phyloP scores from a whole-genome alignment of 1,284 basidiomycete species.

The Naganishia cerealis region DNA sequence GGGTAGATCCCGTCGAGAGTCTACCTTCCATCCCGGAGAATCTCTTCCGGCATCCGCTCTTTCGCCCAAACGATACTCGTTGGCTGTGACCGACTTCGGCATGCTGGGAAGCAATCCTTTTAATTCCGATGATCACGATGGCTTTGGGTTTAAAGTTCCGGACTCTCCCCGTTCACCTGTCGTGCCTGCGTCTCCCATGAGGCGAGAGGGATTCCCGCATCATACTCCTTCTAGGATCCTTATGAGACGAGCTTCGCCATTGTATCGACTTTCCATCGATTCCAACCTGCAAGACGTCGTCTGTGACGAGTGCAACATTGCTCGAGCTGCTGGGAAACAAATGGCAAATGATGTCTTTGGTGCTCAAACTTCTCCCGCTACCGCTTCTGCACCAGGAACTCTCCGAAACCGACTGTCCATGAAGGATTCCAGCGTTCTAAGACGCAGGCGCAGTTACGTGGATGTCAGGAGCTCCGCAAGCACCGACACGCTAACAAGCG shows the following conservation, averaged over 20 bases:
- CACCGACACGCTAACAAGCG: constrained; percentile 13
- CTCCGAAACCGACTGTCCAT: constrained; percentile 36
- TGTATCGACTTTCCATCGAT: constrained; percentile 61
- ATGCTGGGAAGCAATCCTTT: constrained; percentile 7
- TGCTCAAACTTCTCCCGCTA: constrained; percentile 28
- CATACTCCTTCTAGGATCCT: constrained; percentile 60
- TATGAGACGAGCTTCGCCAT: constrained; percentile 67
- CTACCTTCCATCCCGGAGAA: constrained; percentile 30
- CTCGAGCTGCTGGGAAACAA: constrained; percentile 48
- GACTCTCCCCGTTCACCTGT: constrained; percentile 32
- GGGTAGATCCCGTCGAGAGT: constrained; percentile 33
- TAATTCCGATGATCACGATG: constrained; percentile 29
- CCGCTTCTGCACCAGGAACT: constrained; percentile 11
- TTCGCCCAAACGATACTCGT: constrained; percentile 42
- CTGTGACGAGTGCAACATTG: constrained; percentile 51
- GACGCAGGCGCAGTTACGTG: constrained; percentile 42
- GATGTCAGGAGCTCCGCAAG: constrained; percentile 20
- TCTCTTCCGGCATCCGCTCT: constrained; percentile 24
- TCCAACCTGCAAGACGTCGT: constrained; percentile 53
- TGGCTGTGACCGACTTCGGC: constrained; percentile 32
- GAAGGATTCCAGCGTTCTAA: constrained; percentile 42
- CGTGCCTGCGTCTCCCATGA: constrained; percentile 34
- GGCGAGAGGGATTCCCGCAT: constrained; percentile 37
- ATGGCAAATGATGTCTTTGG: constrained; percentile 39
- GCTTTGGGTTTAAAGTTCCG: constrained; percentile 35